Base-by-base conservation (phyloP, 2,329 filamentous ascomycete species). In the Xylaria sp. region DNA sequence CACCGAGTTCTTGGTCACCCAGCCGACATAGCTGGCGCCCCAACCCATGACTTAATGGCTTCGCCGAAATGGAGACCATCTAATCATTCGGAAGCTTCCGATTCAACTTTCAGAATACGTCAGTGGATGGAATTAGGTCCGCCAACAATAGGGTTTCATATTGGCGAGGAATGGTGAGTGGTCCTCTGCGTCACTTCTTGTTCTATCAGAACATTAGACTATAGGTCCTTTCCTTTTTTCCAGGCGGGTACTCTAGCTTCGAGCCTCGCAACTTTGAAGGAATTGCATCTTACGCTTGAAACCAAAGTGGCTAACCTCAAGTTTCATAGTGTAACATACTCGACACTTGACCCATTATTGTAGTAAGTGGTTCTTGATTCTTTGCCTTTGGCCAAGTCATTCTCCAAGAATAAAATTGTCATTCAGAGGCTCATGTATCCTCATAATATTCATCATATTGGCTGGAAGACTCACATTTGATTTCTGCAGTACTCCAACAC, bases 81-180 rank as follows among this genome's bases (percentile, higher is more conserved):
- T 70, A 79, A 50, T 88, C 83, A 89, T 5, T 81, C 80, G 2
- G 86, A 94, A 67, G 84, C 93, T 18, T 93, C 89, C 3, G 87
- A 93, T 57, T 84, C 86, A 18, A 88, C 89, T 0, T 97, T 97
- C 76, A 86, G 92, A 8, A 85, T 97, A 39, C 87, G 91, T 50
- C 89, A 90, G 70, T 96, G 92, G 92, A 88, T 94, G 78, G 88
- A 94, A 69, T 91, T 92, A 81, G 80, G 79, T 2, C 80, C 76
- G 56, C 76, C 74, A n/a, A 75, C 80, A 28, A 63, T 82, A 41
- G 83, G 86, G 2, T 79, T 87, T 65, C 86, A 84, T 71, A 80
- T 88, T 39, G 86, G 84, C 34, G 86, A 89, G 73, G 83, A 86
- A 65, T 55, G 52, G 52, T 55, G 28, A 34, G 52, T 37, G n/a